A percentile compares a stretch with the other conserved stretches of the same genome.
Evolutionary conservation across 1,284 basidiomycete species (phyloP).

Genomic region (Papiliotrema fonsecae): DNA sequence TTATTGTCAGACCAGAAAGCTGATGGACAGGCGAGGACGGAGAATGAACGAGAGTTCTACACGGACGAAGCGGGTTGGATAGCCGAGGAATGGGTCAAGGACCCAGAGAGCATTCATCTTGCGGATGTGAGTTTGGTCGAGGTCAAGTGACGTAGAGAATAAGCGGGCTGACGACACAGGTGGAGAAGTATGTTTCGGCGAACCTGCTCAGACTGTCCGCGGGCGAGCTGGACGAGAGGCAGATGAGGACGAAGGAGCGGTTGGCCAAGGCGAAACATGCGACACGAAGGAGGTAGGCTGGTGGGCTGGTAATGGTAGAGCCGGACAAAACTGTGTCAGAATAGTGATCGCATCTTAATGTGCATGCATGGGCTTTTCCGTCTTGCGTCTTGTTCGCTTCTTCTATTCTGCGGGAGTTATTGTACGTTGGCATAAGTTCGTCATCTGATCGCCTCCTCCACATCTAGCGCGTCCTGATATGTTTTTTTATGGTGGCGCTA

Average conservation of each 20-base stretch:
- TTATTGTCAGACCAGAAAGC: background rate
- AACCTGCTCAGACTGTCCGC: conserved; percentile 30
- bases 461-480: too few relatives aligned
- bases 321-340: background rate
- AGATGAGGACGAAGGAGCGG: conserved; percentile 24
- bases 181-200: conserved; percentile 37
- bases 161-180: conserved; percentile 12
- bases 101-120: conserved; percentile 32
- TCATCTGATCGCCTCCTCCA: too few relatives aligned
- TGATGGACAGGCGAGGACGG: conserved; percentile 8
- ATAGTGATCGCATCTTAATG: too few relatives aligned
- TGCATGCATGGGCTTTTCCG: too few relatives aligned
- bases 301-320: background rate
- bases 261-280: conserved; percentile 32
- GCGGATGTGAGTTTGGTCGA: conserved; percentile 28
- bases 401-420: too few relatives aligned
- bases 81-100: conserved; percentile 17
- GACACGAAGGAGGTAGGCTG: background rate
- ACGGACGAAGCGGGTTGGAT: conserved; percentile 39
- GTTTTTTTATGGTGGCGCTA: too few relatives aligned
- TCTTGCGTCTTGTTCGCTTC: too few relatives aligned
- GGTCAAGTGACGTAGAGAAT: background rate
- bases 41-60: conserved; percentile 34
- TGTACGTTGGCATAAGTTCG: too few relatives aligned
- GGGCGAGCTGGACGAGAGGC: conserved; percentile 16